Evolutionary conservation across 2,329 filamentous ascomycete species (phyloP), one percentile per base, ranked within the genome.

Genomic region (Scolecobasidium constrictum): DNA sequence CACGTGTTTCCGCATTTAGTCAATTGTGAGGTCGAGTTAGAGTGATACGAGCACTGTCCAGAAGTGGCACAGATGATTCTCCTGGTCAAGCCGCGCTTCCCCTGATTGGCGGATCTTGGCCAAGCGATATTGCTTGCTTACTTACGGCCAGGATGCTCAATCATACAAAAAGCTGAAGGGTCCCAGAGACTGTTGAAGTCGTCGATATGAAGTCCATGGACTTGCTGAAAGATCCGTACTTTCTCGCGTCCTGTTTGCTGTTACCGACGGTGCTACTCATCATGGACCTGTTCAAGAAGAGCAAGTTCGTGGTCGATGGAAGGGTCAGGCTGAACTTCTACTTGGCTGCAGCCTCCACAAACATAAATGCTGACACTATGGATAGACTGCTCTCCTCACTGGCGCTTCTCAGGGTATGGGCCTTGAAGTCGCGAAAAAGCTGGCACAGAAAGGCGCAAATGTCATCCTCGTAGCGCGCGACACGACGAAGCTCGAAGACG

Each of bases 341-440:
- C 17, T 11, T 12, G n/a, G n/a, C n/a, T n/a, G n/a, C n/a, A n/a
- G n/a, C n/a, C n/a, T n/a, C n/a, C 19, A 21, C 15, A 5, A 17
- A 5, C 13, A 17, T 5, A 15, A 60, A 9, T 16, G 6, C 35
- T 46, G 15, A 13, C 21, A 7, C 41, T 13, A 15, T 40, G n/a
- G 15, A 7, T 52, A 94, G 87, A 94, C 88, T 2, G 72, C 93
- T 41, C 69, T 96, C 43, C 69, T 98, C 41, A 98, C 92, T 1
- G 92, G 92, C 37, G 87, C 81, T 22, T 95, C 92, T 0, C 85
- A 95, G 57, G 92, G 92, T 45, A 86, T 95, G 82, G 92, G 92
- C 46, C 78, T 80, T 52, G 77, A 78, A 40, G 76, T 81, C 16
- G 87, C 81, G 4, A 72, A 77, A 40, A 72, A 87, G 50, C 76